Evolutionary conservation across 306 rosid genomes (phyloP).

Genomic region (Dryas alaskensis): DNA sequence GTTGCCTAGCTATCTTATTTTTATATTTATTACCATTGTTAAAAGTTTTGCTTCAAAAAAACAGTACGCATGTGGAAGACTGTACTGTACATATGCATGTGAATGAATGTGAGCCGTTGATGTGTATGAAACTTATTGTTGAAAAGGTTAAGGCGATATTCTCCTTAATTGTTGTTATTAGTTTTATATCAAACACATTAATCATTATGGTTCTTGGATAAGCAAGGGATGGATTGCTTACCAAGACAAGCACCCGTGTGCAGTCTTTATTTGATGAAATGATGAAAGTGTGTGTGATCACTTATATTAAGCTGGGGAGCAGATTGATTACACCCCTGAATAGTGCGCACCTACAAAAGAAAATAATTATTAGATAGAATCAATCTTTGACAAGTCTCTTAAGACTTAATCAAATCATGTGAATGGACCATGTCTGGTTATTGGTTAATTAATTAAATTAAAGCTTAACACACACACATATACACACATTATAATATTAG

Average conservation of each 20-base stretch:
- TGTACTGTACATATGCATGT: background rate
- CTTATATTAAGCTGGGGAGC: conserved; percentile 34
- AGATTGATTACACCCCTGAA: conserved; percentile 22
- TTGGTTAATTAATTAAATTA: conserved; percentile 3
- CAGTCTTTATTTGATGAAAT: conserved; percentile 35
- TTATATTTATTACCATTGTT: too few species aligned
- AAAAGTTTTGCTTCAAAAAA: background rate
- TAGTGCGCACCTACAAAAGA: conserved; percentile 11
- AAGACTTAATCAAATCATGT: conserved; percentile 30
- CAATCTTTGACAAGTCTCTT: conserved; percentile 28
- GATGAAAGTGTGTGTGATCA: conserved; percentile 21
- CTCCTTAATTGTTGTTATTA: conserved; percentile 1
- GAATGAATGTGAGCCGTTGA: background rate
- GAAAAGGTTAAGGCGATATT: background rate
- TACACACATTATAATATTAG: conserved; percentile 30
- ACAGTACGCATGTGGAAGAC: background rate
- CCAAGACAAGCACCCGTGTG: conserved; percentile 48
- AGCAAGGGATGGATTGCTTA: conserved; percentile 52
- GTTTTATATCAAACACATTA: conserved; percentile 15
- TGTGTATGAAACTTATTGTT: background rate
- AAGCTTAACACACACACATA: background rate
- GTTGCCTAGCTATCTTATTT: too few species aligned
- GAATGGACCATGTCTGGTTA: conserved; percentile 26
- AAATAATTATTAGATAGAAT: conserved; percentile 23
- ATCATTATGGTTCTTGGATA: conserved; percentile 48